These are phyloP conservation scores for Cladobotryum mycophilum DNA, from an alignment of 2,329 filamentous ascomycete genomes.

Conservation along the genomic window DNA sequence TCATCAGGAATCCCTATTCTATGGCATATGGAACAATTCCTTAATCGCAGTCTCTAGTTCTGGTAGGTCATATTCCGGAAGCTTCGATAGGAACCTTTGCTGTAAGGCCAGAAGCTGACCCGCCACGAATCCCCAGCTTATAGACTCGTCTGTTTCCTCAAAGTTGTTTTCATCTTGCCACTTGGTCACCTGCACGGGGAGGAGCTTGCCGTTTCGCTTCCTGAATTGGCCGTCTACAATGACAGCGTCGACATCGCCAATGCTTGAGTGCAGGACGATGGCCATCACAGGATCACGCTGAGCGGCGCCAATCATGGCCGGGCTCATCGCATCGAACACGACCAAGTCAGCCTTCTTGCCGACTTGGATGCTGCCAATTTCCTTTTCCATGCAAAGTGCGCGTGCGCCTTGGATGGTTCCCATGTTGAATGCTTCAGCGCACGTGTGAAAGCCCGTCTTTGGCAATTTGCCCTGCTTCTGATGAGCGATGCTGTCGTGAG, in stretches of 20 bases:
- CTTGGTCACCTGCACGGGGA: not conserved
- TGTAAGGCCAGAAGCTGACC: too few relatives aligned
- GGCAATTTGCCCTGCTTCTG: not conserved
- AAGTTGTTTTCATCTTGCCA: too few relatives aligned
- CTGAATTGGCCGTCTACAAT: conserved; percentile 41
- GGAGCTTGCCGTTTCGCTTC: conserved; percentile 37
- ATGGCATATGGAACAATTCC: too few relatives aligned
- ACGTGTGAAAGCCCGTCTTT: conserved; percentile 5
- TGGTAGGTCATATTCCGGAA: too few relatives aligned
- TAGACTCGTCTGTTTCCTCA: too few relatives aligned
- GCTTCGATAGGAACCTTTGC: too few relatives aligned
- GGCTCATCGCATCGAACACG: conserved; percentile 34
- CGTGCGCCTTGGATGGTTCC: conserved; percentile 41
- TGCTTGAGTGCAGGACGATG: conserved; percentile 44
- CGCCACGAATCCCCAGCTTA: too few relatives aligned
- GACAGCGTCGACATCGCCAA: conserved; percentile 44
- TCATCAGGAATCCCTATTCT: too few relatives aligned
- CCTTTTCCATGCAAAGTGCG: conserved; percentile 33
- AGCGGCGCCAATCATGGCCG: conserved; percentile 14
- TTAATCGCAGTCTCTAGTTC: too few relatives aligned
- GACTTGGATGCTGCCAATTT: conserved; percentile 38
- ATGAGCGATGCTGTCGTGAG: conserved; percentile 11
- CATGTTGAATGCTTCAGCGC: conserved; percentile 42
- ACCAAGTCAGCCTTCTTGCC: conserved; percentile 43
- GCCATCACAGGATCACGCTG: conserved; percentile 44